Evolutionary conservation across 2,329 filamentous ascomycete species (phyloP).

Genomic region (Claviceps humidiphila): DNA sequence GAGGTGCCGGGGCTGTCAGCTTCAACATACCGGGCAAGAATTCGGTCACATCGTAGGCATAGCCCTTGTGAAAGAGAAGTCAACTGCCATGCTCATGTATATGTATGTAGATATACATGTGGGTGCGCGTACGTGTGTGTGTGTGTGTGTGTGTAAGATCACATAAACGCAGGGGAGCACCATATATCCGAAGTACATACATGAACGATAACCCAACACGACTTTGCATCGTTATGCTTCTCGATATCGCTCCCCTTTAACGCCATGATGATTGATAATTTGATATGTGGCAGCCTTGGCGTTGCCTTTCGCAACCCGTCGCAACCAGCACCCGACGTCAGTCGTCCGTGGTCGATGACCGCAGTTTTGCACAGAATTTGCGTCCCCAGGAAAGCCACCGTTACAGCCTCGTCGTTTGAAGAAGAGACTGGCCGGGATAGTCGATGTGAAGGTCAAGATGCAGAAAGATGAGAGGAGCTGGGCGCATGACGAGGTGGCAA

Average conservation of each 20-base stretch:
- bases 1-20: background rate
- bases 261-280: conserved; percentile 21
- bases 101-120: no score
- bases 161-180: background rate
- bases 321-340: no score
- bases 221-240: conserved; percentile 67
- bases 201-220: conserved; percentile 86
- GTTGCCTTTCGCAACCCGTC: background rate
- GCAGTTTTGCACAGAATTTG: no score
- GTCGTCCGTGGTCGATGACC: no score
- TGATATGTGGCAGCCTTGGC: background rate
- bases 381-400: no score
- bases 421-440: no score
- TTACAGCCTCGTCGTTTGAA: no score
- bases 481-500: no score
- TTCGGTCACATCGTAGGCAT: conserved; percentile 81
- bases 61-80: conserved; percentile 35
- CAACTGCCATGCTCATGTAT: background rate
- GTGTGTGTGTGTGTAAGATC: no score
- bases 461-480: no score
- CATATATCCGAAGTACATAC: conserved; percentile 20
- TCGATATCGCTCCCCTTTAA: conserved; percentile 41
- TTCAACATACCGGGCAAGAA: conserved; percentile 55
- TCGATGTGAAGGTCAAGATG: no score
- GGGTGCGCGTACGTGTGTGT: no score